Base-by-base conservation (phyloP, 257 asterid genomes). In the Phtheirospermum japonicum region DNA sequence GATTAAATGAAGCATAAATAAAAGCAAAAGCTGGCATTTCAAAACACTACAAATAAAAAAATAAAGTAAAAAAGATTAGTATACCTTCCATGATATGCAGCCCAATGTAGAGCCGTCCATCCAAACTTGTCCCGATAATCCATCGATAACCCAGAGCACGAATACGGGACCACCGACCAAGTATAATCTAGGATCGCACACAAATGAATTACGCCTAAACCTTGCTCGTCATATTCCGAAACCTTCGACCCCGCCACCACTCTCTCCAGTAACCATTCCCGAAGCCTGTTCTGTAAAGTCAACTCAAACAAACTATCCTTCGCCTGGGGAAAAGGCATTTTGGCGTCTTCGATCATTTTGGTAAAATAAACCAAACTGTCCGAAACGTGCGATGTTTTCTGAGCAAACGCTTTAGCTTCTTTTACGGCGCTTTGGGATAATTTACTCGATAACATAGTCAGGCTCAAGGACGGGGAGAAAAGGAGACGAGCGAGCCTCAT, bases 41-140 rank as follows among this genome's bases (percentile, higher is more conserved):
- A 23, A 23, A 23, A 23, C 28, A 23, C 1, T 23, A 23, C 39
- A 2, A n/a, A n/a, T 16, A 18, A 14, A 46, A 46, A 46, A 16
- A 14, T 5, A 46, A 1, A 7, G 11, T 16, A 5, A 4, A 50
- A 13, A 9, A 33, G 53, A 63, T 26, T 32, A 26, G 73, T 42
- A 26, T 76, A 86, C 95, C 95, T 86, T 79, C 95, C 95, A 75
- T 77, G 75, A 76, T 76, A 81, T 19, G 95, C 95, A 67, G 95
- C 95, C 95, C 90, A 83, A 57, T 86, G 95, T 69, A 86, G 82
- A 73, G 95, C 85, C 43, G 90, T 83, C 95, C 95, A 83, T 59
- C 95, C 90, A 48, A 11, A 68, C 73, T 86, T 83, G 73, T 86
- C 95, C 72, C 95, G 82, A 68, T 79, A 81, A 79, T 86, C 90